Evolutionary conservation across 768 basidiomycete species (phyloP), one percentile per base, ranked within the genome.

Genomic region (Agrocybe pediades): DNA sequence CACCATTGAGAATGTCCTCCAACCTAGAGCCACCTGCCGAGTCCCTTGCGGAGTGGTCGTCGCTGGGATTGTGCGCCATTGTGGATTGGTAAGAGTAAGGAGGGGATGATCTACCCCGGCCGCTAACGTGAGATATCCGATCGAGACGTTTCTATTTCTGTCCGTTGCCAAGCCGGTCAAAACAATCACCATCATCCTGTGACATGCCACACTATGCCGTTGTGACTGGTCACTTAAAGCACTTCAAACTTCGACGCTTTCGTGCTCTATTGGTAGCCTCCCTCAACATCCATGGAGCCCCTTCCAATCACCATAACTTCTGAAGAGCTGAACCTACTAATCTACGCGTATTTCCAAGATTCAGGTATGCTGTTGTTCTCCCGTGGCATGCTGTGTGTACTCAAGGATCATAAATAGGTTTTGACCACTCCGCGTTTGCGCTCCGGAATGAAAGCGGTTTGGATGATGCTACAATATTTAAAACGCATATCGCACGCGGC

Each of bases 311-410:
- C 79, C 26, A 87, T 92, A 57, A 83, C 85, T 36, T 87, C 90
- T 30, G 90, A 92, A 59, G 89, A 93, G 66, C 78, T 94, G 55
- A 94, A 94, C 66, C 90, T 87, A 62, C 82, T 93, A 57, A 86
- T 94, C 43, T 85, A 93, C 68, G 80, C 92, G 1, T 94, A 92
- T 64, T 83, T 94, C 58, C 77, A 86, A 59, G 92, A 94, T 61
- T 91, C 90, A 26, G 91, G 91, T 90, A 58, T 45, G 33, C 46
- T 29, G 16, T 33, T 42, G 42, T 20, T 45, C 26, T 44, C 53
- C 46, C 27, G n/a, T 51, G 27, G 44, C 46, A 41, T 58, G 30
- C 2, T 36, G 33, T 46, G 15, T 43, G 40, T 52, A 30, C 29
- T 59, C 51, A 40, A 42, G 54, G 59, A 25, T 54, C 29, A 13